Evolutionary conservation across 2,329 filamentous ascomycete genomes (phyloP).

Genomic region (Alternaria sp.): DNA sequence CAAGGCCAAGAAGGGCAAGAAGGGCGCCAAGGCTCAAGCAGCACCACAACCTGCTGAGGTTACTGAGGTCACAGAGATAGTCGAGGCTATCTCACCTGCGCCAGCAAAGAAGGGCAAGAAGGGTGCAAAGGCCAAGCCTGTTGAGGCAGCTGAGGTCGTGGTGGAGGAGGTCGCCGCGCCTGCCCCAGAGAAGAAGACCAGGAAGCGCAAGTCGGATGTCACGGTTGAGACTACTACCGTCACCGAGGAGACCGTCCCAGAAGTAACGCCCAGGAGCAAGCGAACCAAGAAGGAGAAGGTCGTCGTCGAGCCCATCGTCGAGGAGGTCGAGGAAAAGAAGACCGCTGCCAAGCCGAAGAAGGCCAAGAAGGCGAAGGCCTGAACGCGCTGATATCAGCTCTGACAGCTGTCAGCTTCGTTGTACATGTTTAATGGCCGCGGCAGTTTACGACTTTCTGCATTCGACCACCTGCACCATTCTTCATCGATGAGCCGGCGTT

Average conservation of each 20-base stretch:
- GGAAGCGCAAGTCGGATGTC: slow-evolving; percentile 31
- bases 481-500: not conserved
- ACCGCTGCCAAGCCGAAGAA: slow-evolving; percentile 26
- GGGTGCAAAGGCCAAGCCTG: slow-evolving; percentile 23
- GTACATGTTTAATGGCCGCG: not conserved
- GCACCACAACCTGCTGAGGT: slow-evolving; percentile 5
- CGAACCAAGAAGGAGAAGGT: slow-evolving; percentile 29
- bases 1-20: slow-evolving; percentile 44
- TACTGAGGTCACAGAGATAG: slow-evolving; percentile 13
- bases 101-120: slow-evolving; percentile 37
- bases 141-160: slow-evolving; percentile 15
- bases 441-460: not conserved
- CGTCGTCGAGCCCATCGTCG: slow-evolving; percentile 17
- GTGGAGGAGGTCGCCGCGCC: slow-evolving; percentile 12
- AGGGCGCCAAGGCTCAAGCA: slow-evolving; percentile 23
- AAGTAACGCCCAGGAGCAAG: slow-evolving; percentile 25
- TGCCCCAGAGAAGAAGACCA: slow-evolving; percentile 17
- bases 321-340: slow-evolving; percentile 30
- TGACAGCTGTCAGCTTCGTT: not conserved
- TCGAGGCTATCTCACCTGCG: slow-evolving; percentile 9
- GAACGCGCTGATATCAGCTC: not conserved
- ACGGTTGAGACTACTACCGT: slow-evolving; percentile 15
- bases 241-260: slow-evolving; percentile 11
- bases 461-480: not conserved
- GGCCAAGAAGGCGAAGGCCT: slow-evolving; percentile 37